Conservation (phyloP, 441 rosid species). For the Corymbia calophylla region DNA sequence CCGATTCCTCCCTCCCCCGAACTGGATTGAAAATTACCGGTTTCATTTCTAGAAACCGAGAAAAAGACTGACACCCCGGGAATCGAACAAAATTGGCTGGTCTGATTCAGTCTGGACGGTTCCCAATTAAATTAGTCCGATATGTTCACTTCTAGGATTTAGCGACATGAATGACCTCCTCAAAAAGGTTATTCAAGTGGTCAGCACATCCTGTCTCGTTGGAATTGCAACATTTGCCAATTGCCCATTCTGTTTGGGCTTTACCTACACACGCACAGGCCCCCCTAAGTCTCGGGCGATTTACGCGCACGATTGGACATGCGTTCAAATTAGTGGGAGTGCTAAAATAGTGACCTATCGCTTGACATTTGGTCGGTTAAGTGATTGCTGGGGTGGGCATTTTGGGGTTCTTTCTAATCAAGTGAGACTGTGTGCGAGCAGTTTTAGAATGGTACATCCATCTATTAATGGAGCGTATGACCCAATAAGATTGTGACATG, state of each 20-base stretch:
- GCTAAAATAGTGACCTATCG: background rate
- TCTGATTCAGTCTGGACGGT: background rate
- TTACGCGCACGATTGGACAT: too few species aligned
- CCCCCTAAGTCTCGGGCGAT: too few species aligned
- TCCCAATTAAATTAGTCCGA: too few species aligned
- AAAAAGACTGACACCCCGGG: accelerated
- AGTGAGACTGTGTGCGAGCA: background rate
- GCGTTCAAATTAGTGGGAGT: too few species aligned
- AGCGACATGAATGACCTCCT: background rate
- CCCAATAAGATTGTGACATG: background rate
- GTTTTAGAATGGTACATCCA: background rate
- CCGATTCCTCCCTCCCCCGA: too few species aligned
- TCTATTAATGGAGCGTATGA: background rate
- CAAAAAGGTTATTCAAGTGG: background rate
- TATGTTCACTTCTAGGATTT: too few species aligned
- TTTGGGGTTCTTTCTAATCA: background rate
- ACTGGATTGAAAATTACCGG: too few species aligned
- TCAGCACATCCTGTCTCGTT: background rate
- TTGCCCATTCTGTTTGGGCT: too few species aligned
- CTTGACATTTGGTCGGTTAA: background rate
- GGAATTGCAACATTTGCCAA: too few species aligned
- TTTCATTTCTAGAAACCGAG: accelerated
- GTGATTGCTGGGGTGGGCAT: background rate
- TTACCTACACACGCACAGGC: too few species aligned
- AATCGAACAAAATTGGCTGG: accelerated